phyloP scores from a whole-genome alignment of 1,139 yeast species.

The Zhuliangozyma blackwelliae region DNA sequence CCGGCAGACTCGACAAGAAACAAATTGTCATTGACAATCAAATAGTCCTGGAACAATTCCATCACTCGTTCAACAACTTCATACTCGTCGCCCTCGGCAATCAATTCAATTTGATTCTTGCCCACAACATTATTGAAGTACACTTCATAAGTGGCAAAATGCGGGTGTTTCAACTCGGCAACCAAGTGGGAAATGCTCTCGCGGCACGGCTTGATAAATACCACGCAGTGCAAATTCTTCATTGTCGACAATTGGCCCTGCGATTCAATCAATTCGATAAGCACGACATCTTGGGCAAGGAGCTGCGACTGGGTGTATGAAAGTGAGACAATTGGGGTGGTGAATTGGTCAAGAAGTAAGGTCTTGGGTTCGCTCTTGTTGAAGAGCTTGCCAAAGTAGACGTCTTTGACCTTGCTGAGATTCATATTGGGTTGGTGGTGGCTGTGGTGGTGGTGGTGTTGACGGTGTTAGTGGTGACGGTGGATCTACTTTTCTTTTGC shows the following conservation, averaged over 20 bases:
- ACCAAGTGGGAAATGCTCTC: conserved; percentile 57
- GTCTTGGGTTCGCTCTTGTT: not conserved
- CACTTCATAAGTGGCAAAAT: conserved; percentile 70
- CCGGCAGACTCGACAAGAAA: conserved; percentile 22
- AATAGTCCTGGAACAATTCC: conserved; percentile 82
- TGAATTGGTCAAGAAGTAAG: conserved; percentile 69
- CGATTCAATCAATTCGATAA: conserved; percentile 70
- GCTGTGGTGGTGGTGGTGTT: not conserved
- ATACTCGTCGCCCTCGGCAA: conserved; percentile 87
- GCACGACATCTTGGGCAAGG: conserved; percentile 73
- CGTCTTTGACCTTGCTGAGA: conserved; percentile 31
- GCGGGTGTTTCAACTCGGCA: conserved; percentile 72
- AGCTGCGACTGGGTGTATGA: conserved; percentile 84
- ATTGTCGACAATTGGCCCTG: conserved; percentile 58
- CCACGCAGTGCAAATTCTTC: conserved; percentile 81
- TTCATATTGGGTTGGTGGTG: conserved; percentile 25
- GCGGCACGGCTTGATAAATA: conserved; percentile 70
- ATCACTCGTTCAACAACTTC: conserved; percentile 74
- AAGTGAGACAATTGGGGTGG: conserved; percentile 81
- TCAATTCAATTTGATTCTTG: conserved; percentile 72
- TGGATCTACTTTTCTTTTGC: too few relatives aligned
- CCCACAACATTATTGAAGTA: conserved; percentile 72
- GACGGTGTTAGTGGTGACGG: too few relatives aligned
- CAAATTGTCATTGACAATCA: conserved; percentile 65
- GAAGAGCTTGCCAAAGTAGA: conserved; percentile 37